Percentiles rank a stretch among this genome's conserved stretches.
Evolutionary conservation across 78 protist species (phyloP).

Genomic region (Dictyostelium firmibasis): DNA sequence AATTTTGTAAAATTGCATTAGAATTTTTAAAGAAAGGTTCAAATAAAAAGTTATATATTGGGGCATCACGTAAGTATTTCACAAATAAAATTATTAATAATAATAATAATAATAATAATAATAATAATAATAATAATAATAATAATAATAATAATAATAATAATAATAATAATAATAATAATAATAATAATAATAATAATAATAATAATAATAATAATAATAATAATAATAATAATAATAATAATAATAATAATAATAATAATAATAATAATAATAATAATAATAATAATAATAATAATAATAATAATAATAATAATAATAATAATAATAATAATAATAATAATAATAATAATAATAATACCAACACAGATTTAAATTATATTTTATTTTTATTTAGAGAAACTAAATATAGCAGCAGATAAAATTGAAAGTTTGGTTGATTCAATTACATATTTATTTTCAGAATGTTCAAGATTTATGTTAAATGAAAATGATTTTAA

Average conservation of each 20-base stretch:
- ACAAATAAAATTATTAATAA: not conserved
- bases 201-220: not conserved
- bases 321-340: not conserved
- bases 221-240: not conserved
- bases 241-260: not conserved
- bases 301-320: not conserved
- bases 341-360: not conserved
- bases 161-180: not conserved
- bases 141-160: not conserved
- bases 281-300: not conserved
- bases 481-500: constrained; percentile 68
- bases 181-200: not conserved
- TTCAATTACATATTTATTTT: constrained; percentile 39
- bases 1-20: constrained; percentile 65
- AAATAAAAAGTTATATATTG: constrained; percentile 73
- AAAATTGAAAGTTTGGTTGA: constrained; percentile 51
- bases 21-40: constrained; percentile 65
- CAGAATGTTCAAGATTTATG: constrained; percentile 65
- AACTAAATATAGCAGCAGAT: constrained; percentile 52
- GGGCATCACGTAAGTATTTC: constrained; percentile 66
- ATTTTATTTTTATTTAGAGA: constrained; percentile 14
- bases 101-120: not conserved
- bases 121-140: not conserved
- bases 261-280: not conserved
- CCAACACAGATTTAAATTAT: not conserved